Percentiles rank a stretch among this genome's conserved stretches.
phyloP scores from a whole-genome alignment of 371 early-diverging fungal genomes.

The Mucor piriformis region DNA sequence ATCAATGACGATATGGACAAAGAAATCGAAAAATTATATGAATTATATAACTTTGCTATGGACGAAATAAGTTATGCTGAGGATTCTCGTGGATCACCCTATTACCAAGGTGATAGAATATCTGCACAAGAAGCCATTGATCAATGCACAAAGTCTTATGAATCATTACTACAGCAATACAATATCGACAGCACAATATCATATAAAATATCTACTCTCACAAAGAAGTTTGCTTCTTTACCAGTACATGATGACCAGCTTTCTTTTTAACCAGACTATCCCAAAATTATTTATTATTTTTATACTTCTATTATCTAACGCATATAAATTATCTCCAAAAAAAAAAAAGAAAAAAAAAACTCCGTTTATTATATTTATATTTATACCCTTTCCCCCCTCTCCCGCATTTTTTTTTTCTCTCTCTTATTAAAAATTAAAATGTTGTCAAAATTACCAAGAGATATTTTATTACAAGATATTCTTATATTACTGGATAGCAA shows the following conservation, averaged over 20 bases:
- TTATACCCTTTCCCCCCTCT: neutral
- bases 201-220: conserved; percentile 21
- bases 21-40: conserved; percentile 15
- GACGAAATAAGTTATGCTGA: conserved; percentile 42
- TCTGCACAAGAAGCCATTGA: conserved; percentile 47
- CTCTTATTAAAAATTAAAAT: conserved; percentile 6
- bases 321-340: neutral
- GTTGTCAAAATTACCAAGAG: conserved; percentile 22
- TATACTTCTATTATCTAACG: too few relatives aligned
- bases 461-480: conserved; percentile 26
- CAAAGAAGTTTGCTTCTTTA: conserved; percentile 22
- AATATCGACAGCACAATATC: conserved; percentile 10
- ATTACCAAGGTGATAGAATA: conserved; percentile 41
- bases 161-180: conserved; percentile 18
- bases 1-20: conserved; percentile 2
- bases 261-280: conserved; percentile 6
- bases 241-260: conserved; percentile 24
- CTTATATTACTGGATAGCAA: conserved; percentile 25
- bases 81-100: conserved; percentile 42
- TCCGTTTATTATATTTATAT: neutral
- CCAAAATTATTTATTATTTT: too few relatives aligned
- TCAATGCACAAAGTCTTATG: conserved; percentile 23
- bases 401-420: conserved; percentile 2
- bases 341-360: neutral
- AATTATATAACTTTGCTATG: conserved; percentile 17